phyloP scores from a whole-genome alignment of 2,329 filamentous ascomycete genomes.

The Penicillium sp. region DNA sequence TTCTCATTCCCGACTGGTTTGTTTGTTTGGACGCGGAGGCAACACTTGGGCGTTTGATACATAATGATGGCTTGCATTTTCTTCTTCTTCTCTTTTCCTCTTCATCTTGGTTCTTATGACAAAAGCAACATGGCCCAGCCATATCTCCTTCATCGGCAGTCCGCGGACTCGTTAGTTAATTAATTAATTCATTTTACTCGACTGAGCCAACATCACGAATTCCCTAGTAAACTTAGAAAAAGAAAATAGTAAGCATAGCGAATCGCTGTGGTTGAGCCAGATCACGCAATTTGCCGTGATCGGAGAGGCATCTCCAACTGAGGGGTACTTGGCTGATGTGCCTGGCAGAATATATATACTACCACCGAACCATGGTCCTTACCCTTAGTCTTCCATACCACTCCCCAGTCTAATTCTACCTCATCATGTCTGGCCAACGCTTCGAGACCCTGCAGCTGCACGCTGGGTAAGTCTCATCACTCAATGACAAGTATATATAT shows the following conservation, averaged over 20 bases:
- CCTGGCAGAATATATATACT: too few species aligned
- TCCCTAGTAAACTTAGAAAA: neutral
- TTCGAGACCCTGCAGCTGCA: constrained; percentile 86
- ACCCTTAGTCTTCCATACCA: too few species aligned
- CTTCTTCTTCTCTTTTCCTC: neutral
- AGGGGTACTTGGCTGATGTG: constrained; percentile 6
- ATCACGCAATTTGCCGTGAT: constrained; percentile 8
- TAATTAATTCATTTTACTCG: neutral
- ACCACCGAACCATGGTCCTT: too few species aligned
- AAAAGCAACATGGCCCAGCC: neutral
- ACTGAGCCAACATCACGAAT: neutral
- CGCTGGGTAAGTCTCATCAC: constrained; percentile 59
- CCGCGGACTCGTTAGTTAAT: neutral
- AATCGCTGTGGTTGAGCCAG: neutral
- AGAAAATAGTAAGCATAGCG: neutral
- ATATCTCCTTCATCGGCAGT: neutral
- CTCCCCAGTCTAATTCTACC: too few species aligned
- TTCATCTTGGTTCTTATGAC: neutral
- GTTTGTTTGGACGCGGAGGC: neutral
- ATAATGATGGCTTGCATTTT: neutral
- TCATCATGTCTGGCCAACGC: constrained; percentile 42
- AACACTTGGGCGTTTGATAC: neutral
- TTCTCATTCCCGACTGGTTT: neutral
- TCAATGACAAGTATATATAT: neutral
- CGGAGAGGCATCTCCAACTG: neutral